Base-by-base conservation (phyloP, 192 early-diverging fungal genomes). In the Umbelopsis isabellina region DNA sequence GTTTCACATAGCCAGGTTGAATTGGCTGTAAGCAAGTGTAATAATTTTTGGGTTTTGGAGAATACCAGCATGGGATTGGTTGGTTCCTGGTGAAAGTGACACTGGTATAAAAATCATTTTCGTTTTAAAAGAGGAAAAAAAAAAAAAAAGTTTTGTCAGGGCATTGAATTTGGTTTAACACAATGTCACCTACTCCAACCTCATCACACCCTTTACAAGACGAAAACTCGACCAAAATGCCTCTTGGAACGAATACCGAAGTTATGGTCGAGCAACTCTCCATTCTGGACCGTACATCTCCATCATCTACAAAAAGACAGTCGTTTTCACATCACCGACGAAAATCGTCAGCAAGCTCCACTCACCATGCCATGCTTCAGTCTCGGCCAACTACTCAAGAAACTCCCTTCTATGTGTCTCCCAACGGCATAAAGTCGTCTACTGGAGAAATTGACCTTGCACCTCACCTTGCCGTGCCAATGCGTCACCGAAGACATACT, bases 291-390 rank as follows among this genome's bases (percentile, higher is more conserved):
- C 5, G 18, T 35, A 1, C 30, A 35, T 18, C 55, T 61, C 33
- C 55, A 27, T 27, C 55, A 27, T 15, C 52, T 35, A n/a, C 27
- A 25, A 61, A 61, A 35, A 22, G 55, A 61, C 55, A 30, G 30
- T 61, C 55, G 13, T 61, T 61, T 35, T 61, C 55, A 33, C 55
- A 61, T 61, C 55, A 61, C 18, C 27, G 55, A 61, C 55, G 55
- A 35, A 61, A 61, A 30, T 61, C 55, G 1, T 61, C 55, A 35
- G 13, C 55, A 4, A 61, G 55, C 30, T 61, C 55, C 10, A 58
- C 53, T 33, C 55, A 18, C 55, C 55, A 37, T 18, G 33, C 30
- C 55, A 61, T 61, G 13, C 55, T 27, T 35, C 33, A 8, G n/a
- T 61, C 55, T 61, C 55, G 55, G 33, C 55, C 55, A 61, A 35